Percentiles rank a stretch among this genome's conserved stretches.
These are phyloP conservation scores for Logfia minima DNA, from an alignment of 129 eudicot species.

Conservation along the genomic window DNA sequence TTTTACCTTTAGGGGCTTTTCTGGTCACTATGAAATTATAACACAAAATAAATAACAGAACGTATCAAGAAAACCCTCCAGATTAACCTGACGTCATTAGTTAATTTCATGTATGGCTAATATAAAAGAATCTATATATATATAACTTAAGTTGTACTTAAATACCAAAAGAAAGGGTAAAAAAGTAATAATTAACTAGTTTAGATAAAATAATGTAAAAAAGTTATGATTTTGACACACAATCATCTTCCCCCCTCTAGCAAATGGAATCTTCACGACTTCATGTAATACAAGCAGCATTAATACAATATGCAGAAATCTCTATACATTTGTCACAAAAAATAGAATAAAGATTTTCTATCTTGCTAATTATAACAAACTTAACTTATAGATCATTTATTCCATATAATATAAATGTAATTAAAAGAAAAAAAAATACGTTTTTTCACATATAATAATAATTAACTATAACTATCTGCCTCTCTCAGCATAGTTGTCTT, in stretches of 20 bases:
- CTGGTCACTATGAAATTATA: background rate
- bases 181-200: no score
- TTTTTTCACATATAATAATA: constrained; percentile 25
- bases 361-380: background rate
- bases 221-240: no score
- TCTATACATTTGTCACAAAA: background rate
- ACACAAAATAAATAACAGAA: background rate
- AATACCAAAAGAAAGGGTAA: no score
- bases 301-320: no score
- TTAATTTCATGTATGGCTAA: background rate
- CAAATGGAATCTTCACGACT: no score
- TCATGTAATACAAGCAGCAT: no score
- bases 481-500: constrained; percentile 23
- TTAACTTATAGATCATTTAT: background rate
- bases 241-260: no score
- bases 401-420: constrained; percentile 9
- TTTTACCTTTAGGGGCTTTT: constrained; percentile 22
- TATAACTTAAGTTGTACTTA: no score
- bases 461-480: background rate
- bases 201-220: no score
- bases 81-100: background rate
- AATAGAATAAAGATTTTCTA: background rate
- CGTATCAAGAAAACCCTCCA: background rate
- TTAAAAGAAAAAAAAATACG: background rate
- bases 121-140: no score